phyloP scores from a whole-genome alignment of 2,329 filamentous ascomycete genomes.

The Coniochaeta hoffmannii region DNA sequence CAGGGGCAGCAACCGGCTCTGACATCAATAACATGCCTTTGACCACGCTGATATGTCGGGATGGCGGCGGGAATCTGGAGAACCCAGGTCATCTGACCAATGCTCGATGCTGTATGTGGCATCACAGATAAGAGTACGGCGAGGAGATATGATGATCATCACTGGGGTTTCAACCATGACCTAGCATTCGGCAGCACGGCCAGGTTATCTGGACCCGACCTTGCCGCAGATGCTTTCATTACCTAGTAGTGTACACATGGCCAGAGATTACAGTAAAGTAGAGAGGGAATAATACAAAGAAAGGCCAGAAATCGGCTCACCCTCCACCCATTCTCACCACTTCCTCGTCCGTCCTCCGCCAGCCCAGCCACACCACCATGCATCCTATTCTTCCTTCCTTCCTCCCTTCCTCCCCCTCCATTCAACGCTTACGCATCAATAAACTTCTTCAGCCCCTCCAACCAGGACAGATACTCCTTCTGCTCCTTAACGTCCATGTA shows the following conservation, averaged over 20 bases:
- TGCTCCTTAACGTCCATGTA: conserved; percentile 99
- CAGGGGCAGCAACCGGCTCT: background rate
- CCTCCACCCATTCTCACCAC: background rate
- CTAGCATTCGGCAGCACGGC: background rate
- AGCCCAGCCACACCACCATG: background rate
- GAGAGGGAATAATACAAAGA: conserved; percentile 2
- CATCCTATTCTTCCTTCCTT: background rate
- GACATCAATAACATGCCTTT: background rate
- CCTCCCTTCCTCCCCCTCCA: background rate
- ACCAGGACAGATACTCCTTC: conserved; percentile 89
- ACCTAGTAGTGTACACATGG: background rate
- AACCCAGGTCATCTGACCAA: too few relatives aligned
- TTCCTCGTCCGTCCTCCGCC: background rate
- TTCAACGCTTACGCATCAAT: conserved; percentile 61
- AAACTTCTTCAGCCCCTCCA: conserved; percentile 81
- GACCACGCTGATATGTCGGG: background rate
- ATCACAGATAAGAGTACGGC: background rate
- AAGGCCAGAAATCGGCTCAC: background rate
- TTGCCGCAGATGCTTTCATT: background rate
- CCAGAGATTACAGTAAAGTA: background rate
- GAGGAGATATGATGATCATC: background rate
- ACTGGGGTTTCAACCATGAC: background rate
- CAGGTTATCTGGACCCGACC: background rate
- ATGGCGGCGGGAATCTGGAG: too few relatives aligned
- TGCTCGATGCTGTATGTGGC: background rate